Percentiles rank a stretch among this genome's conserved stretches.
Evolutionary conservation across 805 yeast species (phyloP).

Genomic region (Pichia phayaonensis): DNA sequence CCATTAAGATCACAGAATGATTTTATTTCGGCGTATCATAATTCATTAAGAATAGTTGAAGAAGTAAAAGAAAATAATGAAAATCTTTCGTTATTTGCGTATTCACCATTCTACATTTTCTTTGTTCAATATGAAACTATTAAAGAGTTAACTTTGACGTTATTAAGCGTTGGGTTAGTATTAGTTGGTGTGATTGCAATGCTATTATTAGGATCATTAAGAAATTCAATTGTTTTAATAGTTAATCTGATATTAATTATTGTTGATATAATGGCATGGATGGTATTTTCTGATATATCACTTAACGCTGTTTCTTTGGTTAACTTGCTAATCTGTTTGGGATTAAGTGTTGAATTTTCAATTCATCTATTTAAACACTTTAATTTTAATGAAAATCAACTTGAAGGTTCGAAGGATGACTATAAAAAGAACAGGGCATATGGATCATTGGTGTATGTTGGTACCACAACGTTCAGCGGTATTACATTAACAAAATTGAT

Average conservation of each 20-base stretch:
- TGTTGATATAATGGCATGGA: slow-evolving; percentile 68
- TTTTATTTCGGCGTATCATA: slow-evolving; percentile 71
- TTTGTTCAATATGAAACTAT: slow-evolving; percentile 82
- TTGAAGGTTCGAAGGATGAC: neutral
- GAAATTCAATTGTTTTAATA: slow-evolving; percentile 49
- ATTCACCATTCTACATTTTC: slow-evolving; percentile 87
- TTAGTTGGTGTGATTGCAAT: slow-evolving; percentile 45
- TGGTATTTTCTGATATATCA: slow-evolving; percentile 68
- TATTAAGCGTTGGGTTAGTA: slow-evolving; percentile 45
- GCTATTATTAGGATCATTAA: slow-evolving; percentile 57
- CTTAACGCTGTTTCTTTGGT: slow-evolving; percentile 87
- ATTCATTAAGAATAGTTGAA: slow-evolving; percentile 57
- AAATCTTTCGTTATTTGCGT: slow-evolving; percentile 63
- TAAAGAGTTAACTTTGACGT: slow-evolving; percentile 44
- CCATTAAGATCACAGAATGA: slow-evolving; percentile 80
- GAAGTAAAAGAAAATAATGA: slow-evolving; percentile 38
- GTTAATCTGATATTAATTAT: slow-evolving; percentile 57
- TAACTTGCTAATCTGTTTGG: slow-evolving; percentile 85
- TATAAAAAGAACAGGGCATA: slow-evolving; percentile 29
- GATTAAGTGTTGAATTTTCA: slow-evolving; percentile 90
- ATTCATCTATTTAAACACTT: slow-evolving; percentile 80
- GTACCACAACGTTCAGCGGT: slow-evolving; percentile 86
- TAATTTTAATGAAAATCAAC: slow-evolving; percentile 27
- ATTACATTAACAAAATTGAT: slow-evolving; percentile 83
- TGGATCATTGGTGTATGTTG: slow-evolving; percentile 68